Conservation (phyloP, 768 basidiomycete genomes). For the Phlebiopsis flavidoalba region DNA sequence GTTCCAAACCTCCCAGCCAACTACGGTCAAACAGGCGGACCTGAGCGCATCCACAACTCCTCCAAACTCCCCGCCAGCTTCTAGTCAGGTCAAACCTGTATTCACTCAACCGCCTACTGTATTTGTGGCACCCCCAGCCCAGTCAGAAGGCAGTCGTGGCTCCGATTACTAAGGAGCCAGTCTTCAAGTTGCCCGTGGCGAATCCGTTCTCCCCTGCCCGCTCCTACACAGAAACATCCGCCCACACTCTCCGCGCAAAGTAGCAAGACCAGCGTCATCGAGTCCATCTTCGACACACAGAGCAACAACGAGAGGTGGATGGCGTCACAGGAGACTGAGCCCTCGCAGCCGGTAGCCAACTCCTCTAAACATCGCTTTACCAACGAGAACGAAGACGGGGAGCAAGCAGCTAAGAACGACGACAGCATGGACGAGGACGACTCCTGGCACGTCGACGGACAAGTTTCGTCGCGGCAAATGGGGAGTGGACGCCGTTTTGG, state of each 20-base stretch:
- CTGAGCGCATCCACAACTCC: constrained; percentile 50
- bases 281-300: constrained; percentile 42
- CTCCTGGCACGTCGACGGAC: constrained; percentile 74
- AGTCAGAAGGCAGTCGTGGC: neutral
- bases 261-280: constrained; percentile 46
- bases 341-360: constrained; percentile 15
- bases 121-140: constrained; percentile 43
- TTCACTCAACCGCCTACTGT: constrained; percentile 50
- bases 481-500: constrained; percentile 59
- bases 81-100: constrained; percentile 31
- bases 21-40: constrained; percentile 1
- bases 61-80: constrained; percentile 45
- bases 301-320: constrained; percentile 43
- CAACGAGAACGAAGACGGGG: too few relatives aligned
- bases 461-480: constrained; percentile 44
- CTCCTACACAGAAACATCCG: constrained; percentile 17
- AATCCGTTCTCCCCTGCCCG: constrained; percentile 38
- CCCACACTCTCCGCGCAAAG: constrained; percentile 42
- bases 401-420: constrained; percentile 5
- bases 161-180: constrained; percentile 25
- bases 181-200: constrained; percentile 30
- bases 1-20: constrained; percentile 15
- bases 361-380: neutral
- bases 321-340: constrained; percentile 57
- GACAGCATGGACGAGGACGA: constrained; percentile 53